These are phyloP conservation scores for Angomonas deanei DNA, from an alignment of 208 protist species.

Conservation along the genomic window DNA sequence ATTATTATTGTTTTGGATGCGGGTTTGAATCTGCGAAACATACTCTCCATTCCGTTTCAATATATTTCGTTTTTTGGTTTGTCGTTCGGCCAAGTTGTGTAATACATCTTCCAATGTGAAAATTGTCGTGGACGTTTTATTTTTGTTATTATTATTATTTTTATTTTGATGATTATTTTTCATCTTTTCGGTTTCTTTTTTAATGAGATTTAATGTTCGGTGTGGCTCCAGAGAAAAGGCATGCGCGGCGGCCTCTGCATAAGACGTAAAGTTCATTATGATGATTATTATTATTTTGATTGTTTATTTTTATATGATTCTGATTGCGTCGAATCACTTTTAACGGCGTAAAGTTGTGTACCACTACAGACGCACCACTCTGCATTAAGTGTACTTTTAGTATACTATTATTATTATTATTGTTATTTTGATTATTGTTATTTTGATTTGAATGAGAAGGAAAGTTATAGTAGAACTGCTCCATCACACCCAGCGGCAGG, in stretches of 20 bases:
- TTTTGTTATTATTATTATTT: too few species aligned
- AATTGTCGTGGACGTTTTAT: too few species aligned
- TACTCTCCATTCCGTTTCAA: too few species aligned
- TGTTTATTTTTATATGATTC: background rate
- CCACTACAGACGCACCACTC: slow-evolving; percentile 46
- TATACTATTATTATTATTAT: background rate
- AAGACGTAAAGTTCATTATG: background rate
- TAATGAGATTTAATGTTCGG: background rate
- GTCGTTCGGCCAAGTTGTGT: too few species aligned
- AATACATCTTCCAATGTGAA: too few species aligned
- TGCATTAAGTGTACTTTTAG: slow-evolving; percentile 62
- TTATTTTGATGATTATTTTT: too few species aligned
- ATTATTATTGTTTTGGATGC: too few species aligned
- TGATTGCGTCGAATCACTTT: slow-evolving; percentile 58
- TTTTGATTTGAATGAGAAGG: background rate
- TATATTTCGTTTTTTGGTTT: too few species aligned
- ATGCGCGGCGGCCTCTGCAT: background rate
- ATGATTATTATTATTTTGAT: background rate
- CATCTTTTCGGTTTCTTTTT: background rate
- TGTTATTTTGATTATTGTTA: background rate
- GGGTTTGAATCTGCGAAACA: too few species aligned
- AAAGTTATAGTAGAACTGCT: too few species aligned
- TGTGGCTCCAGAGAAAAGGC: background rate
- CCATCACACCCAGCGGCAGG: background rate
- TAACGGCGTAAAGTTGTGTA: slow-evolving; percentile 62